Percentiles rank a stretch among this genome's conserved stretches.
Evolutionary conservation across 331 rosid species (phyloP).

Genomic region (Dryas integrifolia): DNA sequence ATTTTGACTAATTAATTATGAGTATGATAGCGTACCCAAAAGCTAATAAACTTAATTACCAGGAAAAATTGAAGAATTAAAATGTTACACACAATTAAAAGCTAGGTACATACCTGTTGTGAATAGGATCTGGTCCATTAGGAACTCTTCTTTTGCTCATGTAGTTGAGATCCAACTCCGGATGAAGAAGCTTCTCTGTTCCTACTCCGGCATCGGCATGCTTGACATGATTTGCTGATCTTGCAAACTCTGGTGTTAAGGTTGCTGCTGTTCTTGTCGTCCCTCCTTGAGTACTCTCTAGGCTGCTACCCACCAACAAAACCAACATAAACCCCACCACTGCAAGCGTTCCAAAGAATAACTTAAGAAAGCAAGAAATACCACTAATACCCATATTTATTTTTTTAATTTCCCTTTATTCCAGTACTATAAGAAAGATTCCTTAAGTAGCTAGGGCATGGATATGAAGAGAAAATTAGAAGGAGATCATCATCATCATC

Average conservation of each 20-base stretch:
- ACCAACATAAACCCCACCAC: constrained; percentile 53
- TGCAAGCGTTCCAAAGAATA: constrained; percentile 38
- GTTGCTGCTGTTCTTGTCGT: constrained; percentile 21
- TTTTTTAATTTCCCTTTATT: not conserved
- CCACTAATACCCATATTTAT: constrained; percentile 36
- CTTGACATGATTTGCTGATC: not conserved
- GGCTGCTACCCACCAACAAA: constrained; percentile 44
- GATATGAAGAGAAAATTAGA: constrained; percentile 22
- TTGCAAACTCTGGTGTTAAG: constrained; percentile 8
- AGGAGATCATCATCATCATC: constrained; percentile 7
- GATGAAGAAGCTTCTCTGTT: constrained; percentile 41
- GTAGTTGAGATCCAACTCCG: constrained; percentile 56
- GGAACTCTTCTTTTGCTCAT: constrained; percentile 91
- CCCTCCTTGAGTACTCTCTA: constrained; percentile 30
- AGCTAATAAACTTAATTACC: too few species aligned
- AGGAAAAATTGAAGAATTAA: not conserved
- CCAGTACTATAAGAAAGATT: constrained; percentile 17
- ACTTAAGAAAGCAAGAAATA: constrained; percentile 34
- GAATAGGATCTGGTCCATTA: constrained; percentile 93
- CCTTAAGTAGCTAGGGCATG: constrained; percentile 27
- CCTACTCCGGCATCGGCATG: constrained; percentile 1
- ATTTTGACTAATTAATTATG: too few species aligned
- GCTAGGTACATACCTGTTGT: constrained; percentile 59
- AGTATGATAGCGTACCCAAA: too few species aligned
- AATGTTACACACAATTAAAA: not conserved